Evolutionary conservation across 2,329 filamentous ascomycete genomes (phyloP).

Genomic region (Aspergillus versicolor): DNA sequence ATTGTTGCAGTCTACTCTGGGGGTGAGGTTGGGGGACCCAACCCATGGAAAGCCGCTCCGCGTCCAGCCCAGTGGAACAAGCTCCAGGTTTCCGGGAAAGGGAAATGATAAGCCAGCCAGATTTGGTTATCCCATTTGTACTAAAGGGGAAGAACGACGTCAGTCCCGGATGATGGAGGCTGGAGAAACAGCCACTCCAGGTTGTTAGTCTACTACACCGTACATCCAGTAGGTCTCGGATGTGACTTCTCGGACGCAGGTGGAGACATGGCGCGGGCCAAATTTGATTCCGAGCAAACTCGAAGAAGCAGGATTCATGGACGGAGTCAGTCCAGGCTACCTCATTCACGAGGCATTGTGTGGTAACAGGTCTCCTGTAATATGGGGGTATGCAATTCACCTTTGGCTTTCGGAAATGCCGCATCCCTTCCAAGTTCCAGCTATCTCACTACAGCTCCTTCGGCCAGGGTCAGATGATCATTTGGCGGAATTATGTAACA

Average conservation of each 20-base stretch:
- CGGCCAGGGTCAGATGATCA: not conserved
- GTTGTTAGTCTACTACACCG: not conserved
- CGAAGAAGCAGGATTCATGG: not conserved
- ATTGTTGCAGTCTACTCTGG: not conserved
- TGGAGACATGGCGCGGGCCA: not conserved
- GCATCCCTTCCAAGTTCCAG: not conserved
- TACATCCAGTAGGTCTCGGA: not conserved
- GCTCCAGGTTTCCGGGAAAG: not conserved
- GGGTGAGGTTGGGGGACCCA: not conserved
- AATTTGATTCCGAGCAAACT: not conserved
- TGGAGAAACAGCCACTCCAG: not conserved
- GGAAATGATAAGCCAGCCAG: too few species aligned
- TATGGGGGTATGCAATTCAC: not conserved
- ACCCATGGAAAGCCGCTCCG: not conserved
- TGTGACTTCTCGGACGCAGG: not conserved
- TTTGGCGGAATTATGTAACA: not conserved
- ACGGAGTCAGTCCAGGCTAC: too few species aligned
- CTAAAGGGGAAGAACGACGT: not conserved
- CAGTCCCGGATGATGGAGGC: not conserved
- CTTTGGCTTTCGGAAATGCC: not conserved
- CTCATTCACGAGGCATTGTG: not conserved
- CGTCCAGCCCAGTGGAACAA: not conserved
- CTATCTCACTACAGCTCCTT: not conserved
- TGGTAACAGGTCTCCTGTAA: not conserved
- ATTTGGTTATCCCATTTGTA: not conserved